Percentiles rank a stretch among this genome's conserved stretches.
Conservation (phyloP, 371 early-diverging fungal genomes). For the Apophysomyces variabilis region DNA sequence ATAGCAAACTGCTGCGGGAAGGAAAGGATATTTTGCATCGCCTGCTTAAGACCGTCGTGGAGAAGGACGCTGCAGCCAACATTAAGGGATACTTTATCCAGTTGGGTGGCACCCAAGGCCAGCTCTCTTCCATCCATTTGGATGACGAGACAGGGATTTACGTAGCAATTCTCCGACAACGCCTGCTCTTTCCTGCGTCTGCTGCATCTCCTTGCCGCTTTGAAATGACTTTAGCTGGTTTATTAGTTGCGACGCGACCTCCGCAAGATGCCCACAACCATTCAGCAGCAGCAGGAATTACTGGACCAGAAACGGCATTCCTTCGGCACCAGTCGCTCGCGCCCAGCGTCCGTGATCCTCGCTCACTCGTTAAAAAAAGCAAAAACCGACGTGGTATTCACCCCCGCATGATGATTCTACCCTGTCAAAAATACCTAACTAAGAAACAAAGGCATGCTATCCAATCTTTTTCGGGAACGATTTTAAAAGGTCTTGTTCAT, state of each 20-base stretch:
- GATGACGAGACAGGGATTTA: slow-evolving; percentile 1
- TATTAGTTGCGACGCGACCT: neutral
- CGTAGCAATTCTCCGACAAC: slow-evolving; percentile 1
- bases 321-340: neutral
- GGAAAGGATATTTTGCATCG: slow-evolving; percentile 15
- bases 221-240: neutral
- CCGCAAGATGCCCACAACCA: neutral
- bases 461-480: too few species aligned
- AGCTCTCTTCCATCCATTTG: slow-evolving; percentile 6
- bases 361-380: neutral
- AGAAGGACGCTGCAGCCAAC: slow-evolving; percentile 4
- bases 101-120: slow-evolving; percentile 8
- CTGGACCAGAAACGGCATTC: neutral
- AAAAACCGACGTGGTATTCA: neutral
- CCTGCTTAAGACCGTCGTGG: slow-evolving; percentile 2
- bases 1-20: slow-evolving; percentile 10
- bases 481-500: too few species aligned
- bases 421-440: neutral
- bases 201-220: neutral
- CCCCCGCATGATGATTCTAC: neutral
- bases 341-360: neutral
- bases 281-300: neutral
- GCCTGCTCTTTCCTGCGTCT: neutral
- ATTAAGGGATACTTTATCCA: slow-evolving; percentile 2
- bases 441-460: too few species aligned